These are phyloP conservation scores for Hippophae rhamnoides DNA, from an alignment of 306 rosid genomes.

Conservation along the genomic window DNA sequence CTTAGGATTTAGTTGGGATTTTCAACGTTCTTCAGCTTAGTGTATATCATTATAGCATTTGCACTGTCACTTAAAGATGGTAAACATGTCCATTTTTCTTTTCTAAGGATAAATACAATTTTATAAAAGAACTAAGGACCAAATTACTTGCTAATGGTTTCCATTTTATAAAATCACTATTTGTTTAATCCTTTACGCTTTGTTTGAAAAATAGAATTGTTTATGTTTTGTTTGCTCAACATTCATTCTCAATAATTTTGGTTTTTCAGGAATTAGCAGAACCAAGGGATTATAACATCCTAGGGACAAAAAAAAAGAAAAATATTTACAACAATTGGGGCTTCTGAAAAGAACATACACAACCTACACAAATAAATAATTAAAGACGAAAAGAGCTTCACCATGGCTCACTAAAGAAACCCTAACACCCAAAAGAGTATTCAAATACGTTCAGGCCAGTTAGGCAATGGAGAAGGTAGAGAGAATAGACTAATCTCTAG, in stretches of 20 bases:
- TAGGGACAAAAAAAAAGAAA: conserved; percentile 50
- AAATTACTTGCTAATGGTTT: neutral
- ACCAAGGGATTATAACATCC: conserved; percentile 62
- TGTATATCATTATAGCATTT: conserved; percentile 50
- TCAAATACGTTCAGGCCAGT: too few species aligned
- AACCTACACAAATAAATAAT: too few species aligned
- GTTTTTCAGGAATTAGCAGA: conserved; percentile 55
- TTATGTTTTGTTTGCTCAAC: neutral
- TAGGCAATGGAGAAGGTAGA: too few species aligned
- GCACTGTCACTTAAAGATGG: conserved; percentile 64
- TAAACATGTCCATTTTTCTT: conserved; percentile 21
- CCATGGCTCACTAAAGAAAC: too few species aligned
- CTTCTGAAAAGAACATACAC: conserved; percentile 40
- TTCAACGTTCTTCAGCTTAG: conserved; percentile 68
- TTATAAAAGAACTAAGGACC: too few species aligned
- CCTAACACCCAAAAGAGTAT: too few species aligned
- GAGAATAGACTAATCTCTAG: too few species aligned
- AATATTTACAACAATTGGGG: conserved; percentile 78
- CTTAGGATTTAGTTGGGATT: conserved; percentile 82
- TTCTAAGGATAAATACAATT: neutral
- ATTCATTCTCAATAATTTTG: neutral
- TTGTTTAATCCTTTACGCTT: neutral
- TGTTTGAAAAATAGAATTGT: neutral
- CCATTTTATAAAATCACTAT: neutral
- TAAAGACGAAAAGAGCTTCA: too few species aligned